Evolutionary conservation across 768 basidiomycete species (phyloP).

Genomic region (Phallus indusiatus): DNA sequence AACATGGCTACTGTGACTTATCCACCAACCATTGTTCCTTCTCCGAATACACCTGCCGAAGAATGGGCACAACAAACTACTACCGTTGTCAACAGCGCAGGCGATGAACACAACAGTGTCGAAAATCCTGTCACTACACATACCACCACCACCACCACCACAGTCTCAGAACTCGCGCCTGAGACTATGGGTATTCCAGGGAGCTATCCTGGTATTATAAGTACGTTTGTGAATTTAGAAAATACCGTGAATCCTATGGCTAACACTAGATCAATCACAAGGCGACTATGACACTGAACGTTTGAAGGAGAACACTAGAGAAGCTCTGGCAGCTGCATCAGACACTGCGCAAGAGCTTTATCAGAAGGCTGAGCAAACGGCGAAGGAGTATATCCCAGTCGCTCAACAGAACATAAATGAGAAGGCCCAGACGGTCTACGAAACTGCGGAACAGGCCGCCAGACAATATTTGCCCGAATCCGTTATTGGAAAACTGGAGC

Average conservation of each 20-base stretch:
- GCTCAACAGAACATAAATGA: not conserved
- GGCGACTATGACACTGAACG: not conserved
- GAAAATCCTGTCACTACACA: not conserved
- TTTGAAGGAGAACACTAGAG: not conserved
- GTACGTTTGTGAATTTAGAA: not conserved
- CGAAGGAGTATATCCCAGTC: not conserved
- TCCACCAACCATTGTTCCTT: not conserved
- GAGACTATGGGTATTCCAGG: not conserved
- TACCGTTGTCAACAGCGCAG: not conserved
- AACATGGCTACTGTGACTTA: not conserved
- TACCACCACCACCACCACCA: not conserved
- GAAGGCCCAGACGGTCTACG: not conserved
- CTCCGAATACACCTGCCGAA: not conserved
- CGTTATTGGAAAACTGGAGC: not conserved
- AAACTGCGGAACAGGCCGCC: slow-evolving; percentile 2
- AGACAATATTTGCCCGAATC: slow-evolving; percentile 1
- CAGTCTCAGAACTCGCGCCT: not conserved
- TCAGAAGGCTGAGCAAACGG: slow-evolving; percentile 1
- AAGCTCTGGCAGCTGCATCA: not conserved
- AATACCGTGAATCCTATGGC: too few species aligned
- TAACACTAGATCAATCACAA: not conserved
- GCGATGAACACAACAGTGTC: too few species aligned
- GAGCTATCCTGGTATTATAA: not conserved
- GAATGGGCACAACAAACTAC: slow-evolving; percentile 4
- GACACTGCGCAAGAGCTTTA: not conserved